Conservation (phyloP, 805 yeast genomes). For the Lipomyces chichibuensis region DNA sequence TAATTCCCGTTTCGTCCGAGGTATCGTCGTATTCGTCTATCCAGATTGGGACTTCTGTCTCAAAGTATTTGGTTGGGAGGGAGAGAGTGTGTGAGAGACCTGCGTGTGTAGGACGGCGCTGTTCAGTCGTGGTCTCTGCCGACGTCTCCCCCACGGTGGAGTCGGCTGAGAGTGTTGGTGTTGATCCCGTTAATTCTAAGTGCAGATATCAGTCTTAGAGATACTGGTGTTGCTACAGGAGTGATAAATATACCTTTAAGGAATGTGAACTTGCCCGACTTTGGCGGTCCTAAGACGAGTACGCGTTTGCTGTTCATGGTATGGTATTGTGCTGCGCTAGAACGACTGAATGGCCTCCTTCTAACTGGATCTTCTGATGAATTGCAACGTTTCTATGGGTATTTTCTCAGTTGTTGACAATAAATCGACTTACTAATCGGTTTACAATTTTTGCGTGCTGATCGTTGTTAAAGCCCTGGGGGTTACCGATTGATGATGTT, state of each 20-base stretch:
- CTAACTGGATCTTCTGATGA: neutral
- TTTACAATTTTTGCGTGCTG: neutral
- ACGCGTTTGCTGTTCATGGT: slow-evolving; percentile 23
- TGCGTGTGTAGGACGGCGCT: slow-evolving; percentile 36
- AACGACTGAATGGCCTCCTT: neutral
- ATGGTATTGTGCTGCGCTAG: neutral
- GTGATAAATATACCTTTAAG: slow-evolving; percentile 37
- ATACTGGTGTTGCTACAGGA: neutral
- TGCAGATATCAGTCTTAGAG: slow-evolving; percentile 12
- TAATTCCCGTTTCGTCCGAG: slow-evolving; percentile 32
- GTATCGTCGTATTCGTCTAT: slow-evolving; percentile 43
- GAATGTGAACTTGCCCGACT: slow-evolving; percentile 44
- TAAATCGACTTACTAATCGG: neutral
- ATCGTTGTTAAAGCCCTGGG: neutral
- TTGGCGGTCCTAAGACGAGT: slow-evolving; percentile 42
- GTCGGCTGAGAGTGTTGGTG: slow-evolving; percentile 29
- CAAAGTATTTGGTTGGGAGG: slow-evolving; percentile 44
- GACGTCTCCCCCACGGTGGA: neutral
- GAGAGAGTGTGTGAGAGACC: slow-evolving; percentile 40
- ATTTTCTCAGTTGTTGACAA: too few species aligned
- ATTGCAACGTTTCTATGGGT: neutral
- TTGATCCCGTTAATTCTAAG: slow-evolving; percentile 41
- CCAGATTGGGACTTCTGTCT: slow-evolving; percentile 44
- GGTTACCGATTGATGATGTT: neutral
- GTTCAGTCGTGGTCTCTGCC: neutral